These are phyloP conservation scores for Pseudocercospora vitis DNA, from an alignment of 2,329 filamentous ascomycete species.

Conservation along the genomic window DNA sequence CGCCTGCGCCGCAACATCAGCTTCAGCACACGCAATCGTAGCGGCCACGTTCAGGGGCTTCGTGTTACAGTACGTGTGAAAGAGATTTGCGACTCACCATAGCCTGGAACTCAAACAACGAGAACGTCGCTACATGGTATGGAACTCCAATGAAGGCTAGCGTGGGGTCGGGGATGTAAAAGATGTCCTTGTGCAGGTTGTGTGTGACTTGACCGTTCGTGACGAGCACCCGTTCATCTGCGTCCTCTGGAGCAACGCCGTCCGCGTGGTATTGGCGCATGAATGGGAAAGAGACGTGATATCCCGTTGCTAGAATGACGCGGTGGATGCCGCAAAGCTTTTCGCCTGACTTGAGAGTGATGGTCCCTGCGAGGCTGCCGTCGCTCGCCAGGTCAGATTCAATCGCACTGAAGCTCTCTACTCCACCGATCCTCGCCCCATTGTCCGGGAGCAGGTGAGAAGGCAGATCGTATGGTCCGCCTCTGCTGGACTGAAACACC, in stretches of 20 bases:
- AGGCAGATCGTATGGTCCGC: conserved; percentile 61
- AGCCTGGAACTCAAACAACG: conserved; percentile 69
- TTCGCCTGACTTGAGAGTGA: conserved; percentile 56
- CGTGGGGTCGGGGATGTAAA: conserved; percentile 67
- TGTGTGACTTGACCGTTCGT: conserved; percentile 62
- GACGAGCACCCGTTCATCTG: conserved; percentile 57
- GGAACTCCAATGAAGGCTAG: conserved; percentile 65
- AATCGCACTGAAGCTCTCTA: conserved; percentile 47
- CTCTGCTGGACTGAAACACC: conserved; percentile 59
- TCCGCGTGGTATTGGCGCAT: conserved; percentile 54
- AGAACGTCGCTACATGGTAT: conserved; percentile 67
- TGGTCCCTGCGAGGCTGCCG: conserved; percentile 50
- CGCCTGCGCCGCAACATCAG: conserved; percentile 31
- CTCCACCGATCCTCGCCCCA: conserved; percentile 53
- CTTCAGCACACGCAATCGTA: neutral
- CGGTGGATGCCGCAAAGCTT: conserved; percentile 58
- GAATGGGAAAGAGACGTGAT: conserved; percentile 67
- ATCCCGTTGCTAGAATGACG: conserved; percentile 67
- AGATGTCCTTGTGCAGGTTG: conserved; percentile 70
- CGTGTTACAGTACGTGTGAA: neutral
- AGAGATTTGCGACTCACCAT: conserved; percentile 38
- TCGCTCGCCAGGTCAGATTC: conserved; percentile 18
- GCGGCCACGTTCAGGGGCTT: too few species aligned
- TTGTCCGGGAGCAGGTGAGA: conserved; percentile 55
- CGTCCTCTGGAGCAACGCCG: conserved; percentile 46